Evolutionary conservation across 2,329 filamentous ascomycete genomes (phyloP).

Genomic region (Fusarium hainanense): DNA sequence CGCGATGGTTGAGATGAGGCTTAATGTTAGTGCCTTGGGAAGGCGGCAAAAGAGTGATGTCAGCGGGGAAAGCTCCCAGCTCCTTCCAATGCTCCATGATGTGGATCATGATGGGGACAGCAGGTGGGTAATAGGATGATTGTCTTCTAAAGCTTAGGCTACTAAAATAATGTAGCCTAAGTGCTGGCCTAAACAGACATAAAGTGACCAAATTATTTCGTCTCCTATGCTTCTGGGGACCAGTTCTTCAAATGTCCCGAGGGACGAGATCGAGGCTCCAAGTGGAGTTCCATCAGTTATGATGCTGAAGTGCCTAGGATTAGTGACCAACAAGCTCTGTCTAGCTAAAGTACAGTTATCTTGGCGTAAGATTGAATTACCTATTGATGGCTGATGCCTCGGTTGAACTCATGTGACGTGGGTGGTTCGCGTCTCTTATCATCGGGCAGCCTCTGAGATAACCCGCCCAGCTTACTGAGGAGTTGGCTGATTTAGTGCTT

Average conservation of each 20-base stretch:
- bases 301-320: not conserved
- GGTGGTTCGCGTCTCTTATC: constrained; percentile 3
- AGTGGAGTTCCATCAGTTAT: constrained; percentile 15
- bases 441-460: not conserved
- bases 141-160: too few relatives aligned
- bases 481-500: not conserved
- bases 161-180: too few relatives aligned
- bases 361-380: not conserved
- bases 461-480: too few relatives aligned
- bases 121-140: not conserved
- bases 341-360: not conserved
- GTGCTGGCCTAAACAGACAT: rapidly evolving
- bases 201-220: too few relatives aligned
- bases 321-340: not conserved
- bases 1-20: constrained; percentile 6
- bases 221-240: too few relatives aligned
- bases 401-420: constrained; percentile 24
- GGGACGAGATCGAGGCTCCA: constrained; percentile 15
- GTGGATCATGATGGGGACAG: constrained; percentile 21
- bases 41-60: constrained; percentile 14
- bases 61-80: constrained; percentile 20
- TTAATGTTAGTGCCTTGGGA: not conserved
- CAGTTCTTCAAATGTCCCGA: not conserved
- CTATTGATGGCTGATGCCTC: constrained; percentile 8
- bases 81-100: constrained; percentile 2